Evolutionary conservation across 768 basidiomycete genomes (phyloP).

Genomic region (Steccherinum ochraceum): DNA sequence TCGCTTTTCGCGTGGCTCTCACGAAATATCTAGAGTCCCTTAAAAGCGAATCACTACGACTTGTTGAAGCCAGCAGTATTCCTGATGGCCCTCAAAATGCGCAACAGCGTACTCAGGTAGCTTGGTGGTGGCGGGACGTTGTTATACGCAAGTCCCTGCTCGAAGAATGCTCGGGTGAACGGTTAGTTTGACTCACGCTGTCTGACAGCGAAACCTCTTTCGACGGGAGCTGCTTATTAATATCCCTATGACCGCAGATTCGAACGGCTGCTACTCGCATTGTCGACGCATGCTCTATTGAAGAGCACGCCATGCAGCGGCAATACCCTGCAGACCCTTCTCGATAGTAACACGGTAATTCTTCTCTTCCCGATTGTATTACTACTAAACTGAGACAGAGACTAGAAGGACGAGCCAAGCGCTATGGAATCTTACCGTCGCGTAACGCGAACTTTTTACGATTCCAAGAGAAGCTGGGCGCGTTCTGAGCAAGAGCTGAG

Average conservation of each 20-base stretch:
- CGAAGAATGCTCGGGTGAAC: slow-evolving; percentile 48
- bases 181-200: slow-evolving; percentile 25
- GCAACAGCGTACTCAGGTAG: slow-evolving; percentile 11
- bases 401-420: no score
- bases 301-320: slow-evolving; percentile 21
- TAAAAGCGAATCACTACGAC: slow-evolving; percentile 33
- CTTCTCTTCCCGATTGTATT: no score
- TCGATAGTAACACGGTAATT: no score
- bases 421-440: no score
- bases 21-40: slow-evolving; percentile 45
- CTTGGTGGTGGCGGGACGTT: slow-evolving; percentile 55
- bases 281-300: slow-evolving; percentile 46
- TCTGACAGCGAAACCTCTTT: neutral
- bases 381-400: no score
- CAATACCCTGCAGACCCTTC: no score
- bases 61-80: slow-evolving; percentile 14
- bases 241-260: slow-evolving; percentile 33
- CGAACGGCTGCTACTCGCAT: slow-evolving; percentile 41
- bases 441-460: no score
- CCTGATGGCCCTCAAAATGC: slow-evolving; percentile 14
- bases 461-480: no score
- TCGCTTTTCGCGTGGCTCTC: slow-evolving; percentile 44
- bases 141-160: slow-evolving; percentile 48
- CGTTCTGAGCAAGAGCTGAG: no score
- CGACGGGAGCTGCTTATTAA: neutral